A percentile compares a stretch with the other conserved stretches of the same genome.
These are phyloP conservation scores for Hordeum pubiflorum DNA, from an alignment of 202 grass and related monocot species.

Conservation along the genomic window DNA sequence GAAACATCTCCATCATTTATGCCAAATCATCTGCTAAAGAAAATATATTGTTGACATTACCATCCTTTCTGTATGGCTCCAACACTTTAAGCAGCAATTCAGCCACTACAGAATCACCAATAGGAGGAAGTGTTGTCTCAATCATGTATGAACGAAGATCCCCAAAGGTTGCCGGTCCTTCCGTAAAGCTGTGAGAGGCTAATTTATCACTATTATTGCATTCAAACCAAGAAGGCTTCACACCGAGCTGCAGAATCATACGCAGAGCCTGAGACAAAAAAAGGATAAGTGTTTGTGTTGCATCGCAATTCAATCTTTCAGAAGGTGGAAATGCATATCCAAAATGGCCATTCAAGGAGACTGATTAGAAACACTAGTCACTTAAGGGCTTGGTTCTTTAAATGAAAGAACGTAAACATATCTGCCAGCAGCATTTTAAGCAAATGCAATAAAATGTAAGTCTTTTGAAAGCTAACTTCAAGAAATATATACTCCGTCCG, in stretches of 20 bases:
- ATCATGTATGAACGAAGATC: constrained; percentile 95
- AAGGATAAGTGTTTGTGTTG: not conserved
- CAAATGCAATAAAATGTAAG: not conserved
- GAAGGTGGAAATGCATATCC: not conserved
- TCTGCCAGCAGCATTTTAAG: constrained; percentile 1
- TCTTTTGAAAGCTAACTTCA: not conserved
- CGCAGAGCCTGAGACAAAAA: constrained; percentile 59
- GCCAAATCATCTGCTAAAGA: constrained; percentile 17
- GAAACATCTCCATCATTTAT: not conserved
- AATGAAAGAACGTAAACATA: constrained; percentile 26
- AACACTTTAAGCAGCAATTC: constrained; percentile 94
- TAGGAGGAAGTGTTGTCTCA: constrained; percentile 66
- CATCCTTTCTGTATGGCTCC: constrained; percentile 89
- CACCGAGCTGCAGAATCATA: constrained; percentile 88
- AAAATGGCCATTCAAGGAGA: constrained; percentile 1
- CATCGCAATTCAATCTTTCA: constrained; percentile 8
- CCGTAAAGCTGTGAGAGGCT: constrained; percentile 37
- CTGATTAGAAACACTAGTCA: constrained; percentile 19
- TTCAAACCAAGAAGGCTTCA: constrained; percentile 91
- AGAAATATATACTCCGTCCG: not conserved
- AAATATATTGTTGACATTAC: constrained; percentile 33
- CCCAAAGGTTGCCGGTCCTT: constrained; percentile 32
- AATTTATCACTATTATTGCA: constrained; percentile 34
- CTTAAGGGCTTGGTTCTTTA: constrained; percentile 3
- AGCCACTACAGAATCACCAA: constrained; percentile 80